Percentiles rank a stretch among this genome's conserved stretches.
phyloP scores from a whole-genome alignment of 176 grass and related monocot genomes.

The Guadua angustifolia region DNA sequence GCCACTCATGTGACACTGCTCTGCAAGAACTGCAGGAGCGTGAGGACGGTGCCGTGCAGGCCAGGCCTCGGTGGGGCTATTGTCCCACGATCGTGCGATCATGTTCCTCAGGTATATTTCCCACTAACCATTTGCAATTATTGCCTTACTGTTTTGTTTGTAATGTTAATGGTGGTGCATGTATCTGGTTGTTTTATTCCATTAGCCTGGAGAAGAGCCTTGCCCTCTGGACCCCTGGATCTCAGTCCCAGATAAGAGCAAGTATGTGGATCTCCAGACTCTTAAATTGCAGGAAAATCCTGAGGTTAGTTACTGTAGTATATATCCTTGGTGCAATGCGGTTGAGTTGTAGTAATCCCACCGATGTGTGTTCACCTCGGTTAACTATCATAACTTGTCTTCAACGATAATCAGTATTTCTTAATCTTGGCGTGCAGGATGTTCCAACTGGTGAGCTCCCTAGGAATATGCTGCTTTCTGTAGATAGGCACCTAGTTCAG shows the following conservation, averaged over 20 bases:
- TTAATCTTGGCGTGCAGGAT: slow-evolving; percentile 63
- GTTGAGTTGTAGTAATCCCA: background rate
- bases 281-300: slow-evolving; percentile 98
- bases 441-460: slow-evolving; percentile 98
- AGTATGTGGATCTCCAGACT: slow-evolving; percentile 95
- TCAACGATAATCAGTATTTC: background rate
- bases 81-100: slow-evolving; percentile 84
- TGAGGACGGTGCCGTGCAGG: slow-evolving; percentile 76
- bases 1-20: slow-evolving; percentile 89
- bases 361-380: background rate
- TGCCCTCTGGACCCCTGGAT: slow-evolving; percentile 97
- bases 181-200: slow-evolving; percentile 13
- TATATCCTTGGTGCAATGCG: background rate
- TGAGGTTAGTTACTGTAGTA: slow-evolving; percentile 58
- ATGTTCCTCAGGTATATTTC: slow-evolving; percentile 67
- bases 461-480: slow-evolving; percentile 82
- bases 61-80: slow-evolving; percentile 92
- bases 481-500: slow-evolving; percentile 93
- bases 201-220: slow-evolving; percentile 85
- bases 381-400: background rate
- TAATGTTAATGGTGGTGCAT: background rate
- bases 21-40: slow-evolving; percentile 91
- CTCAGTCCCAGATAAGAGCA: slow-evolving; percentile 94
- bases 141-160: background rate
- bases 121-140: background rate